phyloP scores from a whole-genome alignment of 768 basidiomycete genomes.

The Lentinula lateritia region DNA sequence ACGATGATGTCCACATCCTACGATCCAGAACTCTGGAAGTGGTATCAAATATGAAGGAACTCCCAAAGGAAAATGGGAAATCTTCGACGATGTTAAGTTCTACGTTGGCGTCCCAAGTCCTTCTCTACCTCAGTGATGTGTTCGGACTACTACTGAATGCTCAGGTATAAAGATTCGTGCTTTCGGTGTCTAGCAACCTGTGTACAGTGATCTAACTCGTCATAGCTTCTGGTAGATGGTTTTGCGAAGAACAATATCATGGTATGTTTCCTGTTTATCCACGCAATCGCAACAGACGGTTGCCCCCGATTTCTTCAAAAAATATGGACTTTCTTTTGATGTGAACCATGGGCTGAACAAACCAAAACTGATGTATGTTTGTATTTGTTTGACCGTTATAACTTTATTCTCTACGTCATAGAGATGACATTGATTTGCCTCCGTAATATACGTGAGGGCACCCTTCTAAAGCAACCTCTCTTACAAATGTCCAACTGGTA shows the following conservation, averaged over 20 bases:
- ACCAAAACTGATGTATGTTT: too few relatives aligned
- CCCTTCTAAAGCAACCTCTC: too few relatives aligned
- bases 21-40: background rate
- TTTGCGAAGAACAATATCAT: constrained; percentile 12
- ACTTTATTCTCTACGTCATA: too few relatives aligned
- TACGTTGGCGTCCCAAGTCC: constrained; percentile 38
- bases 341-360: too few relatives aligned
- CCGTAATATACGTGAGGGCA: too few relatives aligned
- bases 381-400: too few relatives aligned
- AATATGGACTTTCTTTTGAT: constrained; percentile 8
- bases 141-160: constrained; percentile 31
- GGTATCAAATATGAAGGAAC: background rate
- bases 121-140: constrained; percentile 33
- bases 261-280: background rate
- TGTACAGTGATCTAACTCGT: background rate
- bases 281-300: constrained; percentile 6
- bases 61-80: constrained; percentile 24
- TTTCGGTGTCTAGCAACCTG: too few relatives aligned
- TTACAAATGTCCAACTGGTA: too few relatives aligned
- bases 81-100: constrained; percentile 29
- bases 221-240: constrained; percentile 10
- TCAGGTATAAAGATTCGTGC: constrained; percentile 7
- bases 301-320: constrained; percentile 8
- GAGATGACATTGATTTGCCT: too few relatives aligned
- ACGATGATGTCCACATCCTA: too few relatives aligned